phyloP scores from a whole-genome alignment of 2,329 filamentous ascomycete species.

The Leptosphaerulina australis region DNA sequence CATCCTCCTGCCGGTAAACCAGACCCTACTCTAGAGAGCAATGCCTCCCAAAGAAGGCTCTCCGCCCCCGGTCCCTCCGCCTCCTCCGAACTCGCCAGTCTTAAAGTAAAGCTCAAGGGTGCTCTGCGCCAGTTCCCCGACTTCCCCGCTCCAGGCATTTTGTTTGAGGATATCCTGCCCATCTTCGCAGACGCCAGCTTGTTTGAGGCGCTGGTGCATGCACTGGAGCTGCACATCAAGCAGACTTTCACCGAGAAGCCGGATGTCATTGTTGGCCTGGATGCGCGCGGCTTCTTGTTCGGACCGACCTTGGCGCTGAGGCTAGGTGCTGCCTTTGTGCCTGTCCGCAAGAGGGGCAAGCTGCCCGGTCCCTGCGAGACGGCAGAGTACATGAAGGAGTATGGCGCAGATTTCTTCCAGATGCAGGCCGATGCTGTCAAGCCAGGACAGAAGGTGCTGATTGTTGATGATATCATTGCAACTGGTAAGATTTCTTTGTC shows the following conservation, averaged over 20 bases:
- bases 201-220: constrained; percentile 78
- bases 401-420: constrained; percentile 93
- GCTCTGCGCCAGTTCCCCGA: constrained; percentile 86
- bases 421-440: constrained; percentile 88
- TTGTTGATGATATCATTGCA: constrained; percentile 98
- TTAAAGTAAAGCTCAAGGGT: constrained; percentile 70
- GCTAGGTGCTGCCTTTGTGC: constrained; percentile 85
- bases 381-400: constrained; percentile 91
- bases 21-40: constrained; percentile 44
- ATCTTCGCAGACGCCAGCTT: constrained; percentile 80
- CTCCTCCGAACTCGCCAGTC: constrained; percentile 59
- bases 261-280: constrained; percentile 91
- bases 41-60: constrained; percentile 57
- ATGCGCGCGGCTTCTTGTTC: constrained; percentile 94
- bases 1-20: constrained; percentile 41
- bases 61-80: constrained; percentile 57
- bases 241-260: constrained; percentile 67
- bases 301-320: constrained; percentile 85
- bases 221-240: constrained; percentile 81
- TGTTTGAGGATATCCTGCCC: constrained; percentile 98
- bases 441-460: constrained; percentile 83
- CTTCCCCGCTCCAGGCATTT: constrained; percentile 89
- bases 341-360: constrained; percentile 94
- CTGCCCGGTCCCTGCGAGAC: constrained; percentile 87
- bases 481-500: constrained; percentile 79